Base-by-base conservation (phyloP, 1,284 basidiomycete genomes). In the Moniliophthora roreri region DNA sequence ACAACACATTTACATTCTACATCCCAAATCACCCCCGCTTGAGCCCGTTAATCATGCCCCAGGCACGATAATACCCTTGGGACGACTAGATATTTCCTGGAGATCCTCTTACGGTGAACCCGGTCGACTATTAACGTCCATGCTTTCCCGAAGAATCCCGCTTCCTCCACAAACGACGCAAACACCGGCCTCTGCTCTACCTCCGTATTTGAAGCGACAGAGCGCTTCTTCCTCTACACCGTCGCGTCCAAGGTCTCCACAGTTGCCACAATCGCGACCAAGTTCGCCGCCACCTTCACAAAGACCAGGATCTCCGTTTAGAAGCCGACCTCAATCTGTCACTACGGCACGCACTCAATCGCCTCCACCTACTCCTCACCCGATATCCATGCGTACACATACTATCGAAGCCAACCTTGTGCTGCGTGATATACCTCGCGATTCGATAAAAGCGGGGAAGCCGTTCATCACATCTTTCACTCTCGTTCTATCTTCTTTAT, bases 1-100 rank as follows among this genome's bases (percentile, higher is more conserved):
- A 34, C 93, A 95, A 65, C 93, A 92, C 61, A 79, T 95, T 42
- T 95, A 93, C 65, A 82, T 91, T 49, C 76, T 95, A 18, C 79
- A 72, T 0, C 88, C 89, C 0, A 77, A 71, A 28, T 57, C 57
- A 3, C 50, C 69, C 3, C 72, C 81, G 0, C 58, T 77, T 0
- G 80, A 83, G 50, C 82, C 84, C 10, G 66, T 78, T 0, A 61
- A 67, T 2, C 79, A 81, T 62, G 62, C 77, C 1, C 84, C 89
- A 0, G 93, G 92, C 2, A 80, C 78, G 24, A 75, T 87, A 36
- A 78, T 94, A 15, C 81, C 90, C 2, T 79, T 95, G 1, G 92
- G 92, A 18, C 76, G 89, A 56, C 75, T 95, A 9, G 89, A 93
- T 61, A 85, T 95, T 34, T 80, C 84, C 1, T 95, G 92, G 92